Conservation (phyloP, 306 rosid genomes). For the peach (Prunus persica) region Prunus_persica_NCBIv2 NC_034016.1:18130001-18130500, state of each 20-base stretch:
- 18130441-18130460: not conserved
- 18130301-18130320: conserved; percentile 3
- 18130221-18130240: not conserved
- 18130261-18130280: not conserved
- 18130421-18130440: not conserved
- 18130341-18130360: not conserved
- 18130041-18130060: not conserved
- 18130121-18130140: not conserved
- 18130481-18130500: not conserved
- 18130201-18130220: not conserved
- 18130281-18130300: not conserved
- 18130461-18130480: not conserved
- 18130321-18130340: not conserved
- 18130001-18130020: not conserved
- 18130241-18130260: not conserved
- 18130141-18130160: too few relatives aligned
- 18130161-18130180: not conserved
- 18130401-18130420: not conserved
- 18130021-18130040: not conserved
- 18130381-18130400: conserved; percentile 5
- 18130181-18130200: not conserved
- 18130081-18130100: not conserved
- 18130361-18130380: conserved; percentile 4
- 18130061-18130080: not conserved
- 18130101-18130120: not conserved